A percentile compares a stretch with the other conserved stretches of the same genome.
These are phyloP conservation scores for Fusarium dlaminii DNA, from an alignment of 2,329 filamentous ascomycete genomes.

Conservation along the genomic window DNA sequence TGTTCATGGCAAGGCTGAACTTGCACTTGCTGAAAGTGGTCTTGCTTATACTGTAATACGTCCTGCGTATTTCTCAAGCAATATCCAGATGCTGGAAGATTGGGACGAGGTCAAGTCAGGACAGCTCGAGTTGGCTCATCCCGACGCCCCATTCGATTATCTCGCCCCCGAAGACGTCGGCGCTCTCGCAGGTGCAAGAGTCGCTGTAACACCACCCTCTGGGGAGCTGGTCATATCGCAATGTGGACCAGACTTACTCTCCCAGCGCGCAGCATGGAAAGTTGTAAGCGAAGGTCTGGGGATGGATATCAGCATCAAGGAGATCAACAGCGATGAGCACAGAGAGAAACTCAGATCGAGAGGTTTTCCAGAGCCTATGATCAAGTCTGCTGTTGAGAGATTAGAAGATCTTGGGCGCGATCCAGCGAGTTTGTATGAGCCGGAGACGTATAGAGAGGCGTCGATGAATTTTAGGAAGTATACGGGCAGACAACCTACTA, in stretches of 20 bases:
- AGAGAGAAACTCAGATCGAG: neutral
- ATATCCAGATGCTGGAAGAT: slow-evolving; percentile 1
- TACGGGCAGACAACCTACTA: slow-evolving; percentile 8
- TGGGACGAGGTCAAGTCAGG: neutral
- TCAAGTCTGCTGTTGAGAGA: neutral
- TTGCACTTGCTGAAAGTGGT: neutral
- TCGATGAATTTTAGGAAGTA: slow-evolving; percentile 10
- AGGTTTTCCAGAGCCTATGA: neutral
- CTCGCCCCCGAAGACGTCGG: slow-evolving; percentile 22
- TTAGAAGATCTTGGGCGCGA: neutral
- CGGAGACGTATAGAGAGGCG: neutral
- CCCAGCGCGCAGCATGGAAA: neutral
- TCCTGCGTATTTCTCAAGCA: slow-evolving; percentile 14
- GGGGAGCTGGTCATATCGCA: neutral
- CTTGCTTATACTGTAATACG: neutral
- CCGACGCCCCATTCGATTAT: slow-evolving; percentile 5
- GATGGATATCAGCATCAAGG: neutral
- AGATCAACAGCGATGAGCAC: neutral
- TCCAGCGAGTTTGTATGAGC: neutral
- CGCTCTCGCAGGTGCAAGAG: neutral
- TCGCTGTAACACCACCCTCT: neutral
- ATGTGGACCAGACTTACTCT: slow-evolving; percentile 10
- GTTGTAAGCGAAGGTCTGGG: neutral
- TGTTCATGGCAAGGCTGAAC: slow-evolving; percentile 9
- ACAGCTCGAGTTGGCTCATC: neutral